Percentiles rank a stretch among this genome's conserved stretches.
Conservation (phyloP, 176 grass and related monocot genomes). For the Lolium perenne region DNA sequence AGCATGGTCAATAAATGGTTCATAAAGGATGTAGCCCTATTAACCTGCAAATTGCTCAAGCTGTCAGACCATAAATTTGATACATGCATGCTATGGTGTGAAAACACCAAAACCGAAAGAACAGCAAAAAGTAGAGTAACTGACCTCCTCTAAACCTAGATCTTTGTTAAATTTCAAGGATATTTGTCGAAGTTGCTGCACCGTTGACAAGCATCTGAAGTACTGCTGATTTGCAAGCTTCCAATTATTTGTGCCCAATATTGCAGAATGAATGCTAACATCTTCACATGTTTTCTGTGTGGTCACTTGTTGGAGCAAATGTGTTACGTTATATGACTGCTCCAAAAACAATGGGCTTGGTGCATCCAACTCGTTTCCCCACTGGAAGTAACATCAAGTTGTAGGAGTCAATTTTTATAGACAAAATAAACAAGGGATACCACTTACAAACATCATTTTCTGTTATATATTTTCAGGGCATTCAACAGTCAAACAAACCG, state of each 20-base stretch:
- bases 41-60: constrained; percentile 65
- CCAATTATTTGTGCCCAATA: constrained; percentile 61
- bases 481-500: constrained; percentile 16
- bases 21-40: constrained; percentile 74
- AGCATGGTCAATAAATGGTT: constrained; percentile 72
- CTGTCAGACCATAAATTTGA: constrained; percentile 36
- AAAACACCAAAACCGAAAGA: background rate
- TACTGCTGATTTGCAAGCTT: constrained; percentile 69
- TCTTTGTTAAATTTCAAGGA: constrained; percentile 88
- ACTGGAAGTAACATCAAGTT: constrained; percentile 45
- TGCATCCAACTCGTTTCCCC: constrained; percentile 53
- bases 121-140: constrained; percentile 18
- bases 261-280: constrained; percentile 34
- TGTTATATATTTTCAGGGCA: constrained; percentile 3
- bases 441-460: background rate
- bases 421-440: constrained; percentile 8
- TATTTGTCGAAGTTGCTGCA: constrained; percentile 72
- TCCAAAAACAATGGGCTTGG: constrained; percentile 62
- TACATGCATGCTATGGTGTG: background rate
- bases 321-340: constrained; percentile 69
- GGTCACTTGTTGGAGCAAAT: constrained; percentile 68
- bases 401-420: background rate
- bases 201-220: constrained; percentile 77
- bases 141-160: constrained; percentile 79
- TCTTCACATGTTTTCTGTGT: constrained; percentile 48